phyloP scores from a whole-genome alignment of 352 stramenopile species.

The Globisporangium cylindrosporum region DNA sequence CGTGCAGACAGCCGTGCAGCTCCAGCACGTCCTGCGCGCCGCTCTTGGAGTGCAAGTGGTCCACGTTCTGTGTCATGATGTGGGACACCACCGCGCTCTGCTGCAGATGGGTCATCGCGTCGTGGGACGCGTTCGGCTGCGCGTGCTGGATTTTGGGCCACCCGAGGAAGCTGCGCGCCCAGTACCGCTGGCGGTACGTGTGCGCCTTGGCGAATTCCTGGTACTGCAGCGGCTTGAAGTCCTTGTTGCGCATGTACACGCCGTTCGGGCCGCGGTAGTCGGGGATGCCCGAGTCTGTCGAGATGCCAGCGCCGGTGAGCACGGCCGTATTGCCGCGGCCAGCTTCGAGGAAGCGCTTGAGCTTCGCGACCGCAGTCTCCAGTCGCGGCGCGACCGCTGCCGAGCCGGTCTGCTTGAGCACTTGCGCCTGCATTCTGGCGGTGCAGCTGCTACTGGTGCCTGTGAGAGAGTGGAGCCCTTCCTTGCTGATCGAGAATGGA shows the following conservation, averaged over 20 bases:
- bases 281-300: constrained; percentile 95
- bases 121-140: constrained; percentile 88
- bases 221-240: constrained; percentile 95
- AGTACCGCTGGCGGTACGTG: constrained; percentile 89
- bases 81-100: constrained; percentile 34
- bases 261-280: constrained; percentile 95
- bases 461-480: not conserved
- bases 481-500: not conserved
- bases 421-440: constrained; percentile 5
- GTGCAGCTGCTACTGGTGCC: not conserved
- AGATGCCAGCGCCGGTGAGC: constrained; percentile 95
- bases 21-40: constrained; percentile 90
- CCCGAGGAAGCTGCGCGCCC: constrained; percentile 89
- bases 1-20: constrained; percentile 92
- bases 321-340: constrained; percentile 57
- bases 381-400: not conserved
- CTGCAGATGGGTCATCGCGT: constrained; percentile 83
- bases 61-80: constrained; percentile 98
- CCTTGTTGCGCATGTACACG: constrained; percentile 92
- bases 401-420: constrained; percentile 3
- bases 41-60: constrained; percentile 91
- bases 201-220: constrained; percentile 86
- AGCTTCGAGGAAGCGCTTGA: constrained; percentile 56
- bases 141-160: constrained; percentile 81
- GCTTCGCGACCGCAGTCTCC: constrained; percentile 17